Conservation (phyloP, 225 moss, liverwort and hornwort species). For the Climacium dendroides region DNA sequence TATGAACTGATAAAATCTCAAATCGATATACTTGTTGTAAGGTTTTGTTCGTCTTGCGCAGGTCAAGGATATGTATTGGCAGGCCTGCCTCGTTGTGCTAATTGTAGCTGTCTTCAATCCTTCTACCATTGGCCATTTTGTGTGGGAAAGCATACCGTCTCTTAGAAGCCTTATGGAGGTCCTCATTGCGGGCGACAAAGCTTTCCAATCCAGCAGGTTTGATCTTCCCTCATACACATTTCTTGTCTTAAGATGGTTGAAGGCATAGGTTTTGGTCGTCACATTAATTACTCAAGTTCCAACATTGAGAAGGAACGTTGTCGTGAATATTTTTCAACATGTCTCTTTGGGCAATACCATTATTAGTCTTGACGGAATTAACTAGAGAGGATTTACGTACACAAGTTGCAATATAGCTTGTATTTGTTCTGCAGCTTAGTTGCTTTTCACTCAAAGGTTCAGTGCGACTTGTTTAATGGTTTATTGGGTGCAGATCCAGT, state of each 20-base stretch:
- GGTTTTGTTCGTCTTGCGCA: constrained; percentile 3
- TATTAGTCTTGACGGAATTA: not conserved
- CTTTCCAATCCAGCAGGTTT: constrained; percentile 53
- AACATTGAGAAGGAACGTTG: not conserved
- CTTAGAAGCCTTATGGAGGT: constrained; percentile 84
- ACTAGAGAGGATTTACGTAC: not conserved
- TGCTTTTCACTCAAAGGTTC: not conserved
- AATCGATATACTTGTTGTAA: not conserved
- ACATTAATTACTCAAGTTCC: not conserved
- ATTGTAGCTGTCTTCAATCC: constrained; percentile 86
- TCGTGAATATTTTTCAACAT: not conserved
- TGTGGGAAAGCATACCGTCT: constrained; percentile 82
- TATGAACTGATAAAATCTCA: not conserved
- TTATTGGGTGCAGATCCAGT: constrained; percentile 39
- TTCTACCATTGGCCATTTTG: constrained; percentile 80
- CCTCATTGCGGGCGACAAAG: constrained; percentile 66
- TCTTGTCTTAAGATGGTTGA: not conserved
- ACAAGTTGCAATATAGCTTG: not conserved
- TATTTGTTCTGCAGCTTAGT: not conserved
- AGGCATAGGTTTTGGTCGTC: not conserved
- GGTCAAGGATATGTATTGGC: constrained; percentile 98
- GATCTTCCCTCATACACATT: not conserved
- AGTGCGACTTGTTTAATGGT: not conserved
- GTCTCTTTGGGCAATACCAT: not conserved
- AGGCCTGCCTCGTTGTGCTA: constrained; percentile 87